Conservation (phyloP, 106 monocot genomes). For the Platanthera zijinensis region DNA sequence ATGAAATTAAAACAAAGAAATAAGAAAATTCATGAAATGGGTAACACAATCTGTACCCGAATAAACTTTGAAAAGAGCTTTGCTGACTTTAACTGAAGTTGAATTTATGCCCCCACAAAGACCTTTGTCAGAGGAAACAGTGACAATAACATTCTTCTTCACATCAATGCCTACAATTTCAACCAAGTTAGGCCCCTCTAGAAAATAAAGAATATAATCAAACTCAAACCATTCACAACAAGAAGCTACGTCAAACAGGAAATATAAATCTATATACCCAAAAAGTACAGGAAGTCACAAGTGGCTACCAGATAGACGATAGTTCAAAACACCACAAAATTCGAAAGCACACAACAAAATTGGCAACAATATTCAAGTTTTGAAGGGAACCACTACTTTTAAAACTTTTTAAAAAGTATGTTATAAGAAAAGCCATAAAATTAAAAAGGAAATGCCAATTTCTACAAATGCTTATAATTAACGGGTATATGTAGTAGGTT, state of each 20-base stretch:
- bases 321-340: not conserved
- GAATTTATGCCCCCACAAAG: conserved; percentile 99
- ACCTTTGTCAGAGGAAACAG: conserved; percentile 89
- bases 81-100: conserved; percentile 92
- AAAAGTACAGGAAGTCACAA: not conserved
- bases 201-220: not conserved
- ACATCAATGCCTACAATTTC: conserved; percentile 62
- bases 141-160: conserved; percentile 90
- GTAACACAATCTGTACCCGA: conserved; percentile 42
- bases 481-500: not conserved
- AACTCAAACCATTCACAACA: not conserved
- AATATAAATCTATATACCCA: not conserved
- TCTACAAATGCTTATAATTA: not conserved
- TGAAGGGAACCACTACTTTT: not conserved
- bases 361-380: not conserved
- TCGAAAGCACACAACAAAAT: not conserved
- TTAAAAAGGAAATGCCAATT: not conserved
- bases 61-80: conserved; percentile 60
- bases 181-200: not conserved
- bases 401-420: not conserved
- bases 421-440: too few species aligned
- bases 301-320: not conserved
- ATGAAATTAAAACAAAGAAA: conserved; percentile 2
- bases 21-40: not conserved
- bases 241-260: not conserved